phyloP scores from a whole-genome alignment of 805 yeast genomes.

The Kluyveromyces starmeri region DNA sequence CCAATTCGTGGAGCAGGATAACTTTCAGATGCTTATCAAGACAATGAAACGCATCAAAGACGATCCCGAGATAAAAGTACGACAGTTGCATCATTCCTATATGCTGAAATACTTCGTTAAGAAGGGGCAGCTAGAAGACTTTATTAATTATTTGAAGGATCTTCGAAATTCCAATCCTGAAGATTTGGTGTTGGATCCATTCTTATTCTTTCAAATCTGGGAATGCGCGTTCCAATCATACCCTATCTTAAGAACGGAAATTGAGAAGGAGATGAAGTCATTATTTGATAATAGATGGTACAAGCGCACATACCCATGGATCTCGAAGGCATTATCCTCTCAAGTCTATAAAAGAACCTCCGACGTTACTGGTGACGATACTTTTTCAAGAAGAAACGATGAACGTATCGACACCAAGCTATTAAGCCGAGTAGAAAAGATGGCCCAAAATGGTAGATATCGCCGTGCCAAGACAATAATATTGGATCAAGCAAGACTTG shows the following conservation, averaged over 20 bases:
- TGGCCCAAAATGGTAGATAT: slow-evolving; percentile 8
- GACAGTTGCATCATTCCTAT: slow-evolving; percentile 10
- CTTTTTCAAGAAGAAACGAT: slow-evolving; percentile 3
- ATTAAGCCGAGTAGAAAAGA: slow-evolving; percentile 6
- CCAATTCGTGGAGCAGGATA: slow-evolving; percentile 11
- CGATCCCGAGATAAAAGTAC: slow-evolving; percentile 12
- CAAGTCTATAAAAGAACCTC: slow-evolving; percentile 1
- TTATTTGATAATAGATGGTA: slow-evolving; percentile 10
- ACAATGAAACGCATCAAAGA: slow-evolving; percentile 9
- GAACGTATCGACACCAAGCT: slow-evolving; percentile 10
- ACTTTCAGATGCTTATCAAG: slow-evolving; percentile 10
- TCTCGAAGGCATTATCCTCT: background rate
- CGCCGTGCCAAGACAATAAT: slow-evolving; percentile 11
- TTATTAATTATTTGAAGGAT: slow-evolving; percentile 14
- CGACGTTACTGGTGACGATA: slow-evolving; percentile 3
- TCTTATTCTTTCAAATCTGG: slow-evolving; percentile 17
- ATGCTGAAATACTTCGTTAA: slow-evolving; percentile 19
- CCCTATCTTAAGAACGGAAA: slow-evolving; percentile 15
- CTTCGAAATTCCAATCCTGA: slow-evolving; percentile 2
- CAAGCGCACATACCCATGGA: slow-evolving; percentile 11
- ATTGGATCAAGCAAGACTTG: slow-evolving; percentile 16
- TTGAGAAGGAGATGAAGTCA: slow-evolving; percentile 18
- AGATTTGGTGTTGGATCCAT: slow-evolving; percentile 4
- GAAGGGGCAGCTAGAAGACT: slow-evolving; percentile 12
- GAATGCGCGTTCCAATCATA: slow-evolving; percentile 14